Conservation (phyloP, 129 eudicot genomes). For the Ambrosia artemisiifolia region DNA sequence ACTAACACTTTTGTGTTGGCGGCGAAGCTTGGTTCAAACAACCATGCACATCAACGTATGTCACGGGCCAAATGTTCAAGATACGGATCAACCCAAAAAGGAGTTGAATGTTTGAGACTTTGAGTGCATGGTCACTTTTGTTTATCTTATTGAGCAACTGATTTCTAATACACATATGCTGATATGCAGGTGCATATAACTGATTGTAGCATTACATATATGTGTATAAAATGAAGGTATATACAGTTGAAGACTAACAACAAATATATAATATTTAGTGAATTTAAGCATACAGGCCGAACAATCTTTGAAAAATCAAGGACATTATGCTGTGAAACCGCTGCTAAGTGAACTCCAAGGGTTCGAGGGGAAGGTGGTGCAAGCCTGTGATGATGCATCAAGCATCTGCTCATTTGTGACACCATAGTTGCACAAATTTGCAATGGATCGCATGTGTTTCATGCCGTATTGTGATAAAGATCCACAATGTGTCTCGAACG, state of each 20-base stretch:
- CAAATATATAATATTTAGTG: slow-evolving; percentile 11
- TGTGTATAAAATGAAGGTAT: slow-evolving; percentile 25
- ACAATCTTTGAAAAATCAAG: background rate
- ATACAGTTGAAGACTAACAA: slow-evolving; percentile 5
- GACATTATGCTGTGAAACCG: slow-evolving; percentile 55
- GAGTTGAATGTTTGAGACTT: too few relatives aligned
- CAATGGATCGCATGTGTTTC: slow-evolving; percentile 78
- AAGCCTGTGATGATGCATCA: slow-evolving; percentile 65
- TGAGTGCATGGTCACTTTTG: background rate
- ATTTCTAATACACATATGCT: slow-evolving; percentile 18
- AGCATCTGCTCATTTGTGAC: slow-evolving; percentile 53
- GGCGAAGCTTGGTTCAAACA: too few relatives aligned
- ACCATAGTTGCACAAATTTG: slow-evolving; percentile 75
- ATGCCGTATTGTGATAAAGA: slow-evolving; percentile 72
- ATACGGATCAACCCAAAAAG: too few relatives aligned
- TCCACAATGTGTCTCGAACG: slow-evolving; percentile 70
- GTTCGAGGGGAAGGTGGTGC: slow-evolving; percentile 50
- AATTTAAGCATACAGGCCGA: background rate
- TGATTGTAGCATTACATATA: slow-evolving; percentile 13
- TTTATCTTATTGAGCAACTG: slow-evolving; percentile 5
- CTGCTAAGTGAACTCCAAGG: slow-evolving; percentile 70
- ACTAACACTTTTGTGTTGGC: too few relatives aligned
- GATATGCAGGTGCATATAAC: slow-evolving; percentile 20
- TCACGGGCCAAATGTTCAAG: too few relatives aligned
- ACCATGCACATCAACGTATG: too few relatives aligned